These are phyloP conservation scores for Phycomyces nitens DNA, from an alignment of 192 early-diverging fungal genomes.

Conservation along the genomic window DNA sequence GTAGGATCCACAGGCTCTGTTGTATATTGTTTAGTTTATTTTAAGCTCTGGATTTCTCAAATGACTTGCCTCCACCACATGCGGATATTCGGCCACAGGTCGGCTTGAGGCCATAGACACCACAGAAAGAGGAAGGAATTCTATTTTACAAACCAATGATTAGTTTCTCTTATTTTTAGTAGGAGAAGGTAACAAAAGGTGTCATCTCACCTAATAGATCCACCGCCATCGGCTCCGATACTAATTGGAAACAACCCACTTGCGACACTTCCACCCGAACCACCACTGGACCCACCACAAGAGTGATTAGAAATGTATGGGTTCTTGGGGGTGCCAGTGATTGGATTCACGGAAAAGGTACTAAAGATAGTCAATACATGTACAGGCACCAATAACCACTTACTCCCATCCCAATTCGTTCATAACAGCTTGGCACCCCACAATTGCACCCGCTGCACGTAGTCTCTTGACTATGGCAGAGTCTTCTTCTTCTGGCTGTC, in stretches of 20 bases:
- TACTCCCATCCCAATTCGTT: slow-evolving; percentile 67
- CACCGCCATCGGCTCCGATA: slow-evolving; percentile 72
- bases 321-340: slow-evolving; percentile 57
- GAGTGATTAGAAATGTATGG: slow-evolving; percentile 54
- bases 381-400: slow-evolving; percentile 2
- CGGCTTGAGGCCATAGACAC: slow-evolving; percentile 73
- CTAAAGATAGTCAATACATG: slow-evolving; percentile 10
- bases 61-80: slow-evolving; percentile 44
- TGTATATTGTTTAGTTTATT: neutral
- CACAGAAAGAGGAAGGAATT: slow-evolving; percentile 68
- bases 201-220: slow-evolving; percentile 47
- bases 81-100: slow-evolving; percentile 62
- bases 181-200: neutral
- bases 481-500: slow-evolving; percentile 43
- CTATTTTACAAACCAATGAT: slow-evolving; percentile 22
- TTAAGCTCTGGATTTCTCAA: no score
- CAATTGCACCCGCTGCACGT: slow-evolving; percentile 56
- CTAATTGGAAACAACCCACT: slow-evolving; percentile 63
- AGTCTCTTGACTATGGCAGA: slow-evolving; percentile 48
- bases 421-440: slow-evolving; percentile 70
- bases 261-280: slow-evolving; percentile 59
- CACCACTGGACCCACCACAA: slow-evolving; percentile 72
- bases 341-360: slow-evolving; percentile 63
- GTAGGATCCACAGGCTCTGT: slow-evolving; percentile 47
- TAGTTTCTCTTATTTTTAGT: no score